Conservation (phyloP, 208 protist genomes). For the Histomonas meleagridis region DNA sequence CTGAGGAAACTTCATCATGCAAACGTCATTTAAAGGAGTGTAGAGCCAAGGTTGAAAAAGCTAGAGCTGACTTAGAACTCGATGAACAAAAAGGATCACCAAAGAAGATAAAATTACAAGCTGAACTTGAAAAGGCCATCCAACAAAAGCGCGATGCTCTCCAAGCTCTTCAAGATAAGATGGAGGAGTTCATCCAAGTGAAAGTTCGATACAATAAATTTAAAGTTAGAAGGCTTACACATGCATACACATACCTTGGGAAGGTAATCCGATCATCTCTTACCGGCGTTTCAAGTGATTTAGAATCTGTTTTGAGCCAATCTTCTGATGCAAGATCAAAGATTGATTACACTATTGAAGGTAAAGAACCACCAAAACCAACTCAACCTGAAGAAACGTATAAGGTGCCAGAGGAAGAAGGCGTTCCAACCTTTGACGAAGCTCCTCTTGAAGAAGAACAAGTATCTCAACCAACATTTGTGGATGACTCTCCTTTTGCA, state of each 20-base stretch:
- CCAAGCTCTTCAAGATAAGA: neutral
- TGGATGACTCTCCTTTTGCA: too few relatives aligned
- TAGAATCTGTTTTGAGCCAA: too few relatives aligned
- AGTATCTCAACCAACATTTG: too few relatives aligned
- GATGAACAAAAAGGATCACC: neutral
- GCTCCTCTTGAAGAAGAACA: too few relatives aligned
- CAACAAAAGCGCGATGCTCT: neutral
- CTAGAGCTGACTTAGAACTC: neutral
- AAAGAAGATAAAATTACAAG: neutral
- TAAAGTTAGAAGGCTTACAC: neutral
- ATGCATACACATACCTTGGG: neutral
- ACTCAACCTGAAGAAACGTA: too few relatives aligned
- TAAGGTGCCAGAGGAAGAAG: too few relatives aligned
- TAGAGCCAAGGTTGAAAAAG: neutral
- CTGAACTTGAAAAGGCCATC: neutral
- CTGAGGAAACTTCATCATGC: neutral
- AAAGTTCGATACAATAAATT: neutral
- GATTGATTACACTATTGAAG: too few relatives aligned
- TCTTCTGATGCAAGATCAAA: too few relatives aligned
- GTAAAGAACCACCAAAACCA: too few relatives aligned
- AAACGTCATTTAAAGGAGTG: neutral
- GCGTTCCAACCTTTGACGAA: too few relatives aligned
- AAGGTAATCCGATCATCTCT: too few relatives aligned
- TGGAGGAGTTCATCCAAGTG: neutral
- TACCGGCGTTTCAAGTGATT: too few relatives aligned